Conservation (phyloP, 2,329 filamentous ascomycete genomes). For the Diaporthe australafricana region DNA sequence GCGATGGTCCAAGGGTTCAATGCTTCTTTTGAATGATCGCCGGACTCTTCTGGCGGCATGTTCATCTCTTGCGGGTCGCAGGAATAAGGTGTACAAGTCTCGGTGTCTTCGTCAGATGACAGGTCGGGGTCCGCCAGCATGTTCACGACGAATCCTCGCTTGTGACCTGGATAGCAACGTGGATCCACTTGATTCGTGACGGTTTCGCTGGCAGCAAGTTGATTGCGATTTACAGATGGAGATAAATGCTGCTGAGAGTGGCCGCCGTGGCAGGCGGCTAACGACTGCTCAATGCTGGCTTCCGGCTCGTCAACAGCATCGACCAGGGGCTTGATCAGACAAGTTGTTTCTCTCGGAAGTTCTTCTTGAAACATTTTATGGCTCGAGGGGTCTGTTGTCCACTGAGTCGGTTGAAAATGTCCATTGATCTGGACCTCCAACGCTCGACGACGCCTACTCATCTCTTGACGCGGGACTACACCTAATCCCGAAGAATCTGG, state of each 20-base stretch:
- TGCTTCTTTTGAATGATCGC: conserved; percentile 34
- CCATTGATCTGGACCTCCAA: background rate
- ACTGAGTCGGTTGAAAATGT: background rate
- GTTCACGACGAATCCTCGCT: conserved; percentile 28
- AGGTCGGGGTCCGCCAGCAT: conserved; percentile 34
- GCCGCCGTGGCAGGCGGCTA: background rate
- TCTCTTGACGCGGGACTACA: background rate
- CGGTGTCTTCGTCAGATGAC: conserved; percentile 36
- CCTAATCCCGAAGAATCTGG: background rate
- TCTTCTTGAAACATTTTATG: background rate
- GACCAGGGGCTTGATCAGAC: background rate
- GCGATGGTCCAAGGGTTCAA: conserved; percentile 56
- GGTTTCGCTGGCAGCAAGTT: background rate
- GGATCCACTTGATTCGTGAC: background rate
- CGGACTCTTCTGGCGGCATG: background rate
- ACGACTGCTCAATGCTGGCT: background rate
- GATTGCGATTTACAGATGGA: background rate
- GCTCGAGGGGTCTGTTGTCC: background rate
- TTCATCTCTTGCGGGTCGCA: background rate
- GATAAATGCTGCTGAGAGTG: background rate
- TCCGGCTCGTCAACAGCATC: background rate
- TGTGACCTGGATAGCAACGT: background rate
- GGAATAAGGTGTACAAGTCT: background rate
- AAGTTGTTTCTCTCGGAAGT: background rate
- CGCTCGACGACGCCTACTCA: background rate